Evolutionary conservation across 2,329 filamentous ascomycete species (phyloP), one percentile per base, ranked within the genome.

Genomic region (Lasiodiplodia gonubiensis): DNA sequence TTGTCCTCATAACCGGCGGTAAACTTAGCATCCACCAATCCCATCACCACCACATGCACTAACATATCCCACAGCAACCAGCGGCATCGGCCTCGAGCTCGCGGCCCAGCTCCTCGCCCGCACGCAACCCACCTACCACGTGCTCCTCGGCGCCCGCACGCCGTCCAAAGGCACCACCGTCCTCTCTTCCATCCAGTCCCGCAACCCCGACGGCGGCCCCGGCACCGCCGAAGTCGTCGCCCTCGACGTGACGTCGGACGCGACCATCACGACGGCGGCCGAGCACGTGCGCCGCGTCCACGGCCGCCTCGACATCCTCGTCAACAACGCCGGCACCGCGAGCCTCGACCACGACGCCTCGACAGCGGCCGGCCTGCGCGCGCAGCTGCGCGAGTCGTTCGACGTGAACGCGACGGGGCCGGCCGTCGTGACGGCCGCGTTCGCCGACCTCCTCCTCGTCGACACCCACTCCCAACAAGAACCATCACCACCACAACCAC

Each of bases 241-340:
- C 33, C 77, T 85, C 14, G 82, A 85, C 70, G 72, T 84, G 4
- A 78, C 75, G 30, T 76, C 75, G 27, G 82, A 84, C 68, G 74
- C 76, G 3, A 80, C 80, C 42, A 81, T 85, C 70, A 68, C 69
- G 5, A 67, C 72, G 2, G 80, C 80, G 4, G 79, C 75, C 7
- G 66, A 72, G 6, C 67, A 69, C 1, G 76, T 76, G 21, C 42
- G 70, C 16, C 25, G 61, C 6, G 64, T 70, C 25, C 71, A 79
- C 70, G 79, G 79, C 18, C 77, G 72, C 21, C 71, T 80, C 8
- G 74, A 80, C 68, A 68, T 80, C 39, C 72, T 85, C 16, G 75
- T 85, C 66, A 77, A 74, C 72, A 84, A 84, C 70, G 82, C 79
- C 1, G 82, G 78, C 4, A 78, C 86, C 49, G 82, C 85, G 75